Conservation (phyloP, 2,329 filamentous ascomycete species). For the Ophiostoma novo-ulmi region DNA sequence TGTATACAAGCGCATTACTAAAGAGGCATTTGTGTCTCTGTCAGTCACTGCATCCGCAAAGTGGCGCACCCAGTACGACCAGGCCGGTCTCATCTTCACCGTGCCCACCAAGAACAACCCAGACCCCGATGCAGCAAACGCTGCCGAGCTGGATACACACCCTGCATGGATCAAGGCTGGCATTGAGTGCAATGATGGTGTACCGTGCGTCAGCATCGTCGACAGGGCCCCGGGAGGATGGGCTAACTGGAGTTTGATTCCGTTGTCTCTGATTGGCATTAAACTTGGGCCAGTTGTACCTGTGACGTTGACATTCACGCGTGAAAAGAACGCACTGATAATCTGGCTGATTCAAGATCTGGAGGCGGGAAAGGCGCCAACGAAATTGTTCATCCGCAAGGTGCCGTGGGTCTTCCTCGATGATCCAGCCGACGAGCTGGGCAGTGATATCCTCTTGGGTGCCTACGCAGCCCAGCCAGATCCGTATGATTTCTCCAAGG, state of each 20-base stretch:
- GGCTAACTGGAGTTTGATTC: slow-evolving; percentile 26
- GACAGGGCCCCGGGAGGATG: slow-evolving; percentile 21
- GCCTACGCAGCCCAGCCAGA: slow-evolving; percentile 26
- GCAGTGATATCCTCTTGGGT: slow-evolving; percentile 22
- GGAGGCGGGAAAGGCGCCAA: background rate
- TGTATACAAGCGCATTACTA: slow-evolving; percentile 19
- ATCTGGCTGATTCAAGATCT: slow-evolving; percentile 19
- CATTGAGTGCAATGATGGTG: slow-evolving; percentile 26
- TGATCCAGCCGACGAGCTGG: slow-evolving; percentile 17
- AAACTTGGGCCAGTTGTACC: slow-evolving; percentile 13
- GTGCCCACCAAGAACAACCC: slow-evolving; percentile 22
- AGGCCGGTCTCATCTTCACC: slow-evolving; percentile 25
- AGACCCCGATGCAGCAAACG: slow-evolving; percentile 14
- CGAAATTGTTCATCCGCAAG: slow-evolving; percentile 23
- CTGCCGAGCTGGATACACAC: slow-evolving; percentile 4
- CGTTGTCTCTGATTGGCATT: slow-evolving; percentile 23
- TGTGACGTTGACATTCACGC: slow-evolving; percentile 20
- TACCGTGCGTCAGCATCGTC: slow-evolving; percentile 24
- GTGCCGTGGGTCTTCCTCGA: slow-evolving; percentile 28
- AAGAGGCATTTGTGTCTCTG: slow-evolving; percentile 19
- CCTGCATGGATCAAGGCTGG: slow-evolving; percentile 28
- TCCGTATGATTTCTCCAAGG: slow-evolving; percentile 21
- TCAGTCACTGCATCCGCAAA: slow-evolving; percentile 19
- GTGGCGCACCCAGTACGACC: slow-evolving; percentile 26
- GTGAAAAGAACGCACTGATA: slow-evolving; percentile 24